Evolutionary conservation across 106 monocot species (phyloP).

Genomic region (Dendrobium officinale): DNA sequence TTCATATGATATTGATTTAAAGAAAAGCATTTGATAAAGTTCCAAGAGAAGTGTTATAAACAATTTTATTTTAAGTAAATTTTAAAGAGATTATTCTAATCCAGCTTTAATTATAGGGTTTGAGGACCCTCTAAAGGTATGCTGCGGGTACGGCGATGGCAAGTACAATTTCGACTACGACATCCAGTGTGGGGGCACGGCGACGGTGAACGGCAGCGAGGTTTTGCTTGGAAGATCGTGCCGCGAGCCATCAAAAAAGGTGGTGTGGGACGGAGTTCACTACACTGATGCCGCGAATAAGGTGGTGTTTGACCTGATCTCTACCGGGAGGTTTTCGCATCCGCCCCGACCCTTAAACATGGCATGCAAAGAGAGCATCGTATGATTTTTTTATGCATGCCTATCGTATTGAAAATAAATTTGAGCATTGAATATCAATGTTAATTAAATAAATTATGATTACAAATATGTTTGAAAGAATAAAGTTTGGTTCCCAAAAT

Average conservation of each 20-base stretch:
- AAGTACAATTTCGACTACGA: conserved; percentile 37
- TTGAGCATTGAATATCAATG: no score
- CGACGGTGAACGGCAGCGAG: conserved; percentile 27
- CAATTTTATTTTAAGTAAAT: no score
- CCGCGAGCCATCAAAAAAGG: conserved; percentile 22
- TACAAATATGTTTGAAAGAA: no score
- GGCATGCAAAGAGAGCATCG: conserved; percentile 20
- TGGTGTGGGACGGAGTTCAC: conserved; percentile 66
- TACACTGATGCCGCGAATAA: conserved; percentile 70
- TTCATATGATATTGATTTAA: no score
- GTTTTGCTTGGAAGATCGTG: conserved; percentile 48
- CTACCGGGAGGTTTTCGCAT: conserved; percentile 35
- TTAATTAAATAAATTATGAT: no score
- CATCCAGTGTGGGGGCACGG: conserved; percentile 26
- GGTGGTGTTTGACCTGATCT: conserved; percentile 51
- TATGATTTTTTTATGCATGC: no score
- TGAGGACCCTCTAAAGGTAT: conserved; percentile 38
- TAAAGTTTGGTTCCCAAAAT: no score
- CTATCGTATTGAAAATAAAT: no score
- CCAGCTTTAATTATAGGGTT: conserved; percentile 28
- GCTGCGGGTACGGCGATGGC: conserved; percentile 56
- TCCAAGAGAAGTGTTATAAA: no score
- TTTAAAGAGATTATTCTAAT: no score
- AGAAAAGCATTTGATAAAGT: no score
- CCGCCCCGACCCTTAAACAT: conserved; percentile 18